These are phyloP conservation scores for Prunus yedoensis DNA, from an alignment of 331 rosid species.

Conservation along the genomic window DNA sequence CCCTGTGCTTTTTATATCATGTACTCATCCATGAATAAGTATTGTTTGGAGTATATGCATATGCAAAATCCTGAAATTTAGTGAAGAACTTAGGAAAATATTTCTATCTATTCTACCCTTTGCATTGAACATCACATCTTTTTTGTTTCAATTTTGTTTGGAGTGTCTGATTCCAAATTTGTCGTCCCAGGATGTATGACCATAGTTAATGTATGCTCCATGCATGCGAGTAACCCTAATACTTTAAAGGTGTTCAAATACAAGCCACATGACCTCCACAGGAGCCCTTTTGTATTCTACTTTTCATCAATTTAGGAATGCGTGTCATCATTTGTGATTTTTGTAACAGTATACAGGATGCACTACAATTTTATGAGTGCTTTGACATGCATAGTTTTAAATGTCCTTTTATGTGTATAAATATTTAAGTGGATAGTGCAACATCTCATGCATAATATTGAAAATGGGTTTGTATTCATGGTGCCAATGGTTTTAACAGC, in stretches of 20 bases:
- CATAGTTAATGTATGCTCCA: not conserved
- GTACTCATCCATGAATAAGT: too few relatives aligned
- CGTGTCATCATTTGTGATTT: not conserved
- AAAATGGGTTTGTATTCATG: not conserved
- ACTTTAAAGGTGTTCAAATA: not conserved
- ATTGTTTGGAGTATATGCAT: too few relatives aligned
- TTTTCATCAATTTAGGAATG: not conserved
- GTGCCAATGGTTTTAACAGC: conserved; percentile 52
- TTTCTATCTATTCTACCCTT: too few relatives aligned
- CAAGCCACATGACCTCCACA: not conserved
- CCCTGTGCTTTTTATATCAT: too few relatives aligned
- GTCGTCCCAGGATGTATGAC: not conserved
- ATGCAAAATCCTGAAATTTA: too few relatives aligned
- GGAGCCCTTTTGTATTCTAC: not conserved
- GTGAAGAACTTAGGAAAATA: too few relatives aligned
- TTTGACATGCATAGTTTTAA: not conserved
- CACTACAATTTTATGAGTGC: not conserved
- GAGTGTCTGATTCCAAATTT: not conserved
- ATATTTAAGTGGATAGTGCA: not conserved
- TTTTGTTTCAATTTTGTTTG: not conserved
- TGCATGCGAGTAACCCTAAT: not conserved
- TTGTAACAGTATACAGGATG: not conserved
- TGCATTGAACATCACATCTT: not conserved
- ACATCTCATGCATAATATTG: not conserved
- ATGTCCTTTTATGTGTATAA: not conserved